Percentiles rank a stretch among this genome's conserved stretches.
These are phyloP conservation scores for Fusarium sp. DNA, from an alignment of 2,329 filamentous ascomycete species.

Conservation along the genomic window DNA sequence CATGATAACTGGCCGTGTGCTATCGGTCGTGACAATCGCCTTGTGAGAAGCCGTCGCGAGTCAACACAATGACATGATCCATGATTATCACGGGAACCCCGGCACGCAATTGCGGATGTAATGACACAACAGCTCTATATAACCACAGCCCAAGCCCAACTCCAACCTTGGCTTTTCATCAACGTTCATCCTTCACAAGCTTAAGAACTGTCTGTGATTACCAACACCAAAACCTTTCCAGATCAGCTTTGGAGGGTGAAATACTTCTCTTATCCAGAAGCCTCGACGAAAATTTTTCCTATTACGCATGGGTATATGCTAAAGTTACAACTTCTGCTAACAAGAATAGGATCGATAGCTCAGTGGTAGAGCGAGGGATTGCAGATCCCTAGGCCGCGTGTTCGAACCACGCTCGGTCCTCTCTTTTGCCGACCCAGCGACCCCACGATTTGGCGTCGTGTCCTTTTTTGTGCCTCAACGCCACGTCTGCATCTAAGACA, in stretches of 20 bases:
- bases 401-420: slow-evolving; percentile 37
- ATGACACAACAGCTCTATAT: neutral
- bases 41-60: neutral
- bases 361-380: slow-evolving; percentile 37
- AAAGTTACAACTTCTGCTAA: accelerated
- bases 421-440: neutral
- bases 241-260: too few relatives aligned
- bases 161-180: neutral
- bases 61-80: slow-evolving; percentile 1
- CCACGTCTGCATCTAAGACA: neutral
- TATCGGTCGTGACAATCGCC: neutral
- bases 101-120: slow-evolving; percentile 5
- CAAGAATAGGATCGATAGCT: slow-evolving; percentile 31
- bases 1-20: neutral
- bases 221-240: neutral
- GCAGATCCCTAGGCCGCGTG: slow-evolving; percentile 36
- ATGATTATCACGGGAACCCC: neutral
- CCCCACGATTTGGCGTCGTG: neutral
- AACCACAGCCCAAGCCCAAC: neutral
- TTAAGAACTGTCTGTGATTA: neutral
- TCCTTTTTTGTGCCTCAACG: slow-evolving; percentile 22
- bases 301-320: accelerated
- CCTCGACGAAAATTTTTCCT: accelerated
- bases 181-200: neutral
- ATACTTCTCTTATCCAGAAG: neutral